Conservation (phyloP, 768 basidiomycete species). For the Kwoniella dejecticola region DNA sequence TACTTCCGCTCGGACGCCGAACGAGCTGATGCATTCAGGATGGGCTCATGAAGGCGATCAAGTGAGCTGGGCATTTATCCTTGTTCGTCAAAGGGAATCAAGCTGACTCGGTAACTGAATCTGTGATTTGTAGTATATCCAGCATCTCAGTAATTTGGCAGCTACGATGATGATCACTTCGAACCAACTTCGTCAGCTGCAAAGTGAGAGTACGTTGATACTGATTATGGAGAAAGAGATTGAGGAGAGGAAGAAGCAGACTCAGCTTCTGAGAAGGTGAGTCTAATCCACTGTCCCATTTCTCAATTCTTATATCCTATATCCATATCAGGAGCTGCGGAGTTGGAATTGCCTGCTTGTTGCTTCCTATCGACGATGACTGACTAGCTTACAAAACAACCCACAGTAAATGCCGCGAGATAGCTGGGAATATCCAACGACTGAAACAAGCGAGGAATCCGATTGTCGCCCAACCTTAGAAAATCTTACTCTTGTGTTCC, state of each 20-base stretch:
- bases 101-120: neutral
- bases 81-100: neutral
- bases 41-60: conserved; percentile 51
- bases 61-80: conserved; percentile 17
- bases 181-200: conserved; percentile 39
- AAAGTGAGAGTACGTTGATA: conserved; percentile 45
- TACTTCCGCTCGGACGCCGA: conserved; percentile 40
- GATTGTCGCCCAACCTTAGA: neutral
- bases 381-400: no score
- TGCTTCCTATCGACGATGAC: no score
- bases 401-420: neutral
- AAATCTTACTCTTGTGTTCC: neutral
- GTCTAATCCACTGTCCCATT: neutral
- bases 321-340: neutral
- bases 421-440: neutral
- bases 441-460: neutral
- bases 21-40: conserved; percentile 38
- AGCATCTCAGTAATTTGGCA: conserved; percentile 45
- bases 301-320: neutral
- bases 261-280: conserved; percentile 16
- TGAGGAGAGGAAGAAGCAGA: conserved; percentile 31
- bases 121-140: conserved; percentile 35
- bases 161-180: conserved; percentile 48
- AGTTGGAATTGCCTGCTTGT: no score
- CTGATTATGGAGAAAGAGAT: conserved; percentile 46